Evolutionary conservation across 2,329 filamentous ascomycete genomes (phyloP), one percentile per base, ranked within the genome.

Genomic region (Colletotrichum scovillei): DNA sequence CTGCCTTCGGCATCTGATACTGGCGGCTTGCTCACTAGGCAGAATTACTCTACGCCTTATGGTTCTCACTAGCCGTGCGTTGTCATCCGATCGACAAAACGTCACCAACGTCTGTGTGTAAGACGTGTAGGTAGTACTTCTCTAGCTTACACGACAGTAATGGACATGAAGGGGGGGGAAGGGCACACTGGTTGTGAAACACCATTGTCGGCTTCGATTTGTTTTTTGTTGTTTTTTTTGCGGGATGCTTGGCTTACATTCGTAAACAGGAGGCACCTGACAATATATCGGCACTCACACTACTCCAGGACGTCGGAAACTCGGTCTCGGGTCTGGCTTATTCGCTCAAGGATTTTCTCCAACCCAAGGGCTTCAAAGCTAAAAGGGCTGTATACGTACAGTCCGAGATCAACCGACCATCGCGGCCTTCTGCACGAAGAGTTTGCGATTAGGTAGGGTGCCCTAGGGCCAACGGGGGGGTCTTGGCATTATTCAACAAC

Each of bases 11-110:
- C 16, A 24, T 49, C 42, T 9, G 42, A 49, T 49, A 38, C n/a
- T 24, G 22, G 5, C 19, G 22, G 42, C 60, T 53, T 53, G 56
- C 35, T 28, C 12, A 26, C 14, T 4, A 28, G 58, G 26, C 8
- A 32, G 42, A 49, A 24, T 30, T 32, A 55, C 49, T 24, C 22
- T 46, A 24, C 38, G 63, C 30, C 46, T 49, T 16, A 60, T 32
- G 16, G 63, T n/a, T n/a, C 64, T 57, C 35, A 22, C 35, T 67
- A 32, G 24, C 53, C 46, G 35, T 55, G n/a, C n/a, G 24, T 58
- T 58, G 26, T 52, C 28, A 38, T 72, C 49, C 52, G 69, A 53
- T 72, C 58, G 38, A 58, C 69, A 63, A 28, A 68, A 57, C 28
- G 49, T 56, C 49, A 52, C 46, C 46, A 24, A 62, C 26, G 58